These are phyloP conservation scores for Quercus engelmannii DNA, from an alignment of 306 rosid genomes.

Conservation along the genomic window DNA sequence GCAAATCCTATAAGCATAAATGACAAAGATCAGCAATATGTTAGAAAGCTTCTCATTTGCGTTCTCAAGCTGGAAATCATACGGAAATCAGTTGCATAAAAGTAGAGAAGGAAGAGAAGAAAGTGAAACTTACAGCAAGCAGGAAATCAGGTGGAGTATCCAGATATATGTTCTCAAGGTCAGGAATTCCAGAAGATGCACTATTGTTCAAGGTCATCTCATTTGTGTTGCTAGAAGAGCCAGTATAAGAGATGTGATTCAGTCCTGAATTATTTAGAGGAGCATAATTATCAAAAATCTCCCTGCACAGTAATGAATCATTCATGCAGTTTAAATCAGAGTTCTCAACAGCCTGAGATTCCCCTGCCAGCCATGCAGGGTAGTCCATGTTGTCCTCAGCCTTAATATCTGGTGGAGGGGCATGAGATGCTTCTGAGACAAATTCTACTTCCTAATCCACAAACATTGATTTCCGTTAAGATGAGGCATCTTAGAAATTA, in stretches of 20 bases:
- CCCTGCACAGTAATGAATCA: slow-evolving; percentile 67
- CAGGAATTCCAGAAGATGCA: slow-evolving; percentile 38
- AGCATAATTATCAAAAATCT: slow-evolving; percentile 42
- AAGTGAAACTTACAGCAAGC: slow-evolving; percentile 50
- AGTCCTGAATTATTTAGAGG: slow-evolving; percentile 18
- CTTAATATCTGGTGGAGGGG: slow-evolving; percentile 18
- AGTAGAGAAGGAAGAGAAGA: slow-evolving; percentile 5
- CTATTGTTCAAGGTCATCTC: slow-evolving; percentile 22
- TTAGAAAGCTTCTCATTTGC: background rate
- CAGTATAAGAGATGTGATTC: slow-evolving; percentile 19
- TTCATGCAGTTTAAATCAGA: slow-evolving; percentile 37
- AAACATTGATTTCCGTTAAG: slow-evolving; percentile 3
- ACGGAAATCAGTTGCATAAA: background rate
- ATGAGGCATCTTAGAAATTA: slow-evolving; percentile 1
- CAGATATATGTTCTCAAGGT: slow-evolving; percentile 60
- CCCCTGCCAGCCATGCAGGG: slow-evolving; percentile 64
- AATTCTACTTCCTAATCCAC: slow-evolving; percentile 44
- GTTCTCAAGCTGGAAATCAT: too few relatives aligned
- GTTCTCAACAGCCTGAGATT: slow-evolving; percentile 57
- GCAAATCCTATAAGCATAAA: slow-evolving; percentile 51
- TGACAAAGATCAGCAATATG: slow-evolving; percentile 9
- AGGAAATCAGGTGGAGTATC: slow-evolving; percentile 81
- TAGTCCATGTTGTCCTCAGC: slow-evolving; percentile 25
- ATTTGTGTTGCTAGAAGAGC: slow-evolving; percentile 3
- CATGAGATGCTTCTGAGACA: slow-evolving; percentile 21